phyloP scores from a whole-genome alignment of 1,284 basidiomycete genomes.

The Ganoderma boninense region DNA sequence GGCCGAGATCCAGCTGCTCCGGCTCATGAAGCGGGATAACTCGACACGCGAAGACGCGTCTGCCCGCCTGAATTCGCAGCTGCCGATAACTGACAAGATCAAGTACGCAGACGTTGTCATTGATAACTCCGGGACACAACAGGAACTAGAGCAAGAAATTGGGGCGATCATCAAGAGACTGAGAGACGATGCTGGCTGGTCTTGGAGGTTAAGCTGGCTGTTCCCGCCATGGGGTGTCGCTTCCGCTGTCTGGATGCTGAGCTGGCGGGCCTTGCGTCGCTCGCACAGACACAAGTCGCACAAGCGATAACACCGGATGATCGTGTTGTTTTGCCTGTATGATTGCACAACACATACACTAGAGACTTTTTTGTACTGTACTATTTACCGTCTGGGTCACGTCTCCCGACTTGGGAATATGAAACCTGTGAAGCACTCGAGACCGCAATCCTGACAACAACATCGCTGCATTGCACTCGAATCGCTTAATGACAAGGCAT shows the following conservation, averaged over 20 bases:
- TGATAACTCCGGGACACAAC: conserved; percentile 85
- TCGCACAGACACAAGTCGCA: conserved; percentile 21
- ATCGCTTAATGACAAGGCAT: conserved; percentile 17
- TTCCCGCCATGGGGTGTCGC: conserved; percentile 78
- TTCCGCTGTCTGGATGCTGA: conserved; percentile 46
- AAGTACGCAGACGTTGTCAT: conserved; percentile 87
- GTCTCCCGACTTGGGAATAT: not conserved
- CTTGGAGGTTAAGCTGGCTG: conserved; percentile 83
- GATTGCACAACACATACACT: conserved; percentile 4
- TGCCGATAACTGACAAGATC: conserved; percentile 83
- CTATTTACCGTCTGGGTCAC: not conserved
- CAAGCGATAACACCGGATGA: conserved; percentile 16
- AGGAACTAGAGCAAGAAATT: conserved; percentile 78
- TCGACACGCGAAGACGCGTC: conserved; percentile 70
- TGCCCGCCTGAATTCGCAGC: conserved; percentile 82
- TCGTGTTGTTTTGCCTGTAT: not conserved
- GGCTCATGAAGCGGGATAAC: conserved; percentile 77
- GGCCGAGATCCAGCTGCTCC: conserved; percentile 79
- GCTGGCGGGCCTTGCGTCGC: conserved; percentile 41
- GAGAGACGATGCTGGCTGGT: conserved; percentile 62
- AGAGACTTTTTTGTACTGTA: conserved; percentile 26
- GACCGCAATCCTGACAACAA: not conserved
- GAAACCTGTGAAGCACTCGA: not conserved
- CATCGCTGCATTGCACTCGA: conserved; percentile 16
- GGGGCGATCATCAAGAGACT: conserved; percentile 68